Conservation (phyloP, 1,139 yeast genomes). For the Pichia norvegensis region DNA sequence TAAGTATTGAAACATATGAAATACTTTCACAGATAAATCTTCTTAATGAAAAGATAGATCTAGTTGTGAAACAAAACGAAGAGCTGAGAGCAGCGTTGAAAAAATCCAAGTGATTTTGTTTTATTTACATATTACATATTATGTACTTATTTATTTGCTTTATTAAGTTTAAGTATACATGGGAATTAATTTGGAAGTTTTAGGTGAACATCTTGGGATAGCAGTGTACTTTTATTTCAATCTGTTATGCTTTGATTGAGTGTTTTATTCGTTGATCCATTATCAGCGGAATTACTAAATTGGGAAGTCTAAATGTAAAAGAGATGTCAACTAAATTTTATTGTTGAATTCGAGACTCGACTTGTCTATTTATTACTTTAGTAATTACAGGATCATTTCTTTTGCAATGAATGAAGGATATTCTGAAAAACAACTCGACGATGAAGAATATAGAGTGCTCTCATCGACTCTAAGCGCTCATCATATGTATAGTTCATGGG, state of each 20-base stretch:
- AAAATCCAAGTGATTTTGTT: neutral
- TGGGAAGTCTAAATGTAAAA: too few species aligned
- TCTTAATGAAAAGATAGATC: conserved; percentile 36
- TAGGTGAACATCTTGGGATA: too few species aligned
- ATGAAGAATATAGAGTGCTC: conserved; percentile 25
- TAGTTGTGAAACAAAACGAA: conserved; percentile 38
- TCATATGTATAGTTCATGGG: conserved; percentile 27
- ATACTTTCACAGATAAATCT: conserved; percentile 44
- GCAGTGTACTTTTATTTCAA: too few species aligned
- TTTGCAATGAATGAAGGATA: neutral
- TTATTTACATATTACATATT: neutral
- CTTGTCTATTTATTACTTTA: too few species aligned
- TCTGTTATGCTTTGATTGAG: too few species aligned
- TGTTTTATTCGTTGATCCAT: too few species aligned
- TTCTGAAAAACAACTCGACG: conserved; percentile 6
- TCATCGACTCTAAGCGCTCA: conserved; percentile 26
- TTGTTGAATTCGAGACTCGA: neutral
- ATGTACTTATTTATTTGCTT: neutral
- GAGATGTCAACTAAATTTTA: too few species aligned
- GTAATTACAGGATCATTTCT: neutral
- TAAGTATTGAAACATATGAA: conserved; percentile 60
- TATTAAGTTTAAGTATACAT: neutral
- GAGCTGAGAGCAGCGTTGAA: conserved; percentile 26
- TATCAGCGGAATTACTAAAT: too few species aligned
- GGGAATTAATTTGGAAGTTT: too few species aligned